Evolutionary conservation across 2,329 filamentous ascomycete species (phyloP), one percentile per base, ranked within the genome.

Genomic region (Didymella pomorum): DNA sequence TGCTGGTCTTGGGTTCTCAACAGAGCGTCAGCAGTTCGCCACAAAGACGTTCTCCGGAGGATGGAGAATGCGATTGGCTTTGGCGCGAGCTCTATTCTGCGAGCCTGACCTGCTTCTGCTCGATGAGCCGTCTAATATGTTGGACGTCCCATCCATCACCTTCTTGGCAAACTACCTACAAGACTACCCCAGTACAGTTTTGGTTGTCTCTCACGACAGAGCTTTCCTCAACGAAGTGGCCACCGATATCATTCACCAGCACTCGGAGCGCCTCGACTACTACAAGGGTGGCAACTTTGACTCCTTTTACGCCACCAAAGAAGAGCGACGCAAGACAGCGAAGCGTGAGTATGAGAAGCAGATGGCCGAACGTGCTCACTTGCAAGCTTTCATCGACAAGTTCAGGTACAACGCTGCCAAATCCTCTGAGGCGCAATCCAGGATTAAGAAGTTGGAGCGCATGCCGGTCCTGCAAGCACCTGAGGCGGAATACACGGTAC

Each of bases 81-180:
- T 99, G 62, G 95, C 95, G 12, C 85, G 95, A 84, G 95, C 95
- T 14, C 86, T 99, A 33, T 99, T 99, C 83, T 99, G 95, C 81
- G 95, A 99, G 77, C 95, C 95, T 42, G 95, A 99, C 79, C 83
- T 99, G 51, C 81, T 99, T 59, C 85, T 99, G 76, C 92, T 99
- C 69, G 95, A 99, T 82, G 95, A 99, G 87, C 95, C 95, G 81
- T 98, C 94, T 55, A 98, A 98, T 88, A 98, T 98, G 94, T 93
- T 99, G 92, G 95, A 98, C 80, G 95, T 99, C 57, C 95, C 95
- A n/a, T 98, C 95, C 23, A 98, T 99, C 74, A 96, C 95, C 56
- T 99, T 98, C 86, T 86, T 99, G 76, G 91, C 94, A 46, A 94
- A 93, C 73, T 99, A 99, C 75, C 89, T 99, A 9, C 93, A 97